Evolutionary conservation across 2,329 filamentous ascomycete species (phyloP).

Genomic region (Paecilomyces formosus): DNA sequence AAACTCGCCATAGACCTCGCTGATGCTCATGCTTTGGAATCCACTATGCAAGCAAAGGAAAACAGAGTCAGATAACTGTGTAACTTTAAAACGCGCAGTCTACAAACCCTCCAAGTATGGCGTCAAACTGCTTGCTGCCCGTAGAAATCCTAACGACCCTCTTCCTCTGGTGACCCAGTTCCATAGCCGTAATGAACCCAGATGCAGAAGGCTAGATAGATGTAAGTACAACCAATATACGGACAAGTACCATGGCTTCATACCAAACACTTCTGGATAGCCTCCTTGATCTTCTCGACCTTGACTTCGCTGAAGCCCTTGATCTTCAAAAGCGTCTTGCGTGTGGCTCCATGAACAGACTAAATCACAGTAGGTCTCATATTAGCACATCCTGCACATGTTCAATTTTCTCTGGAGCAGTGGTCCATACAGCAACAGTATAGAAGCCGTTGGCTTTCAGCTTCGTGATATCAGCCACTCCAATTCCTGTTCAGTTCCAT

Average conservation of each 20-base stretch:
- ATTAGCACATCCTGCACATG: neutral
- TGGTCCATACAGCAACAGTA: constrained; percentile 51
- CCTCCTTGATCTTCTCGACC: constrained; percentile 64
- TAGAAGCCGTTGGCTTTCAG: constrained; percentile 56
- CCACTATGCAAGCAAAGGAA: constrained; percentile 37
- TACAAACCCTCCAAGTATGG: constrained; percentile 54
- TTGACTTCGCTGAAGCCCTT: constrained; percentile 65
- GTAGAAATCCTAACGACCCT: constrained; percentile 59
- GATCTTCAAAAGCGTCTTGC: constrained; percentile 56
- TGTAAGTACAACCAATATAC: neutral
- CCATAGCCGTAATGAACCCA: constrained; percentile 59
- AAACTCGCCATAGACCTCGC: constrained; percentile 41
- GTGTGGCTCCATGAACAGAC: constrained; percentile 54
- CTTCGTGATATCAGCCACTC: constrained; percentile 58
- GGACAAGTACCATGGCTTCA: constrained; percentile 4
- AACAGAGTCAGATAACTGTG: neutral
- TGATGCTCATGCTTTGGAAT: constrained; percentile 64
- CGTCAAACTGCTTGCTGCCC: constrained; percentile 62
- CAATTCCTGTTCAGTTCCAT: constrained; percentile 43
- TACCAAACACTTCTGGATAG: constrained; percentile 54
- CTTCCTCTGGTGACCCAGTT: constrained; percentile 56
- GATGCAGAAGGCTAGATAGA: constrained; percentile 45
- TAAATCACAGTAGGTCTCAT: constrained; percentile 17
- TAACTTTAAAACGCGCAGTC: neutral
- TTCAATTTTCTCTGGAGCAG: neutral